Conservation (phyloP, 805 yeast genomes). For the Starmerella vaccinii region DNA sequence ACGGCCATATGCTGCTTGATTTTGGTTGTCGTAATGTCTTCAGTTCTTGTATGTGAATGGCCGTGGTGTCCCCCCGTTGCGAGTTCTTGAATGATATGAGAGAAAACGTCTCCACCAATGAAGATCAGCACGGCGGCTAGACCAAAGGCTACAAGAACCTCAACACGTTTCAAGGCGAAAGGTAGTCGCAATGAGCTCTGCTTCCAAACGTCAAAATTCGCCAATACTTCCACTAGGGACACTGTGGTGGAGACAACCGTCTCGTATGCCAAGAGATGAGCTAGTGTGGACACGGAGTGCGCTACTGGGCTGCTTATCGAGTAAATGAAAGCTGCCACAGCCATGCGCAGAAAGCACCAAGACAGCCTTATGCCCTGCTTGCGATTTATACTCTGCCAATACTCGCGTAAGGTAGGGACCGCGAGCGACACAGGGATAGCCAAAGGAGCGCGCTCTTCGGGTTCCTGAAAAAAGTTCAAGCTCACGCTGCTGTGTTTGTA, state of each 20-base stretch:
- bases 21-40: neutral
- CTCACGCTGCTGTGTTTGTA: conserved; percentile 95
- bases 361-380: conserved; percentile 48
- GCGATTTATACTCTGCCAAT: conserved; percentile 46
- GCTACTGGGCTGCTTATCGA: conserved; percentile 16
- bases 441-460: conserved; percentile 58
- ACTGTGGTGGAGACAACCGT: conserved; percentile 63
- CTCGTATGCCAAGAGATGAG: conserved; percentile 83
- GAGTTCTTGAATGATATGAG: conserved; percentile 76
- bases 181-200: conserved; percentile 74
- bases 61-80: conserved; percentile 28
- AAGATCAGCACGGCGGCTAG: conserved; percentile 72
- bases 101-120: conserved; percentile 80
- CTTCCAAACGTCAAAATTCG: conserved; percentile 91
- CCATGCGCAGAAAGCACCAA: conserved; percentile 52
- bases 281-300: conserved; percentile 48
- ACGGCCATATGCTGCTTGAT: neutral
- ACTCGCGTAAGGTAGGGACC: conserved; percentile 59
- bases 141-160: conserved; percentile 80
- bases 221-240: conserved; percentile 64
- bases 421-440: conserved; percentile 56
- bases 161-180: conserved; percentile 86
- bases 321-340: conserved; percentile 47
- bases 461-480: conserved; percentile 91
- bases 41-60: neutral